phyloP scores from a whole-genome alignment of 495 filamentous ascomycete species.

The Filosporella fistucella region DNA sequence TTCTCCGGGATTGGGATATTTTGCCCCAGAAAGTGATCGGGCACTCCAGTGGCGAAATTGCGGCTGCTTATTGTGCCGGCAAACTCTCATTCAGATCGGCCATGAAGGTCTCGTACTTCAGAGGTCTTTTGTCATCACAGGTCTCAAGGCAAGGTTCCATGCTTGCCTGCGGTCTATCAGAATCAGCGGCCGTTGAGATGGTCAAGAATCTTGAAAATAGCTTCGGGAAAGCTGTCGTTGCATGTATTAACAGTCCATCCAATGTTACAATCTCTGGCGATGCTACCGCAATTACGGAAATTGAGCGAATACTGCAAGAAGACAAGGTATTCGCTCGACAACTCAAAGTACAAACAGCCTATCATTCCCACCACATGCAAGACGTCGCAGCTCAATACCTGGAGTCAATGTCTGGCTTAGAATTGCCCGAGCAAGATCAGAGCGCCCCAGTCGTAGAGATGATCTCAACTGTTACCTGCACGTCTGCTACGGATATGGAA shows the following conservation, averaged over 20 bases:
- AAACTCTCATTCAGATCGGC: slow-evolving; percentile 42
- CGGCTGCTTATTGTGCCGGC: slow-evolving; percentile 45
- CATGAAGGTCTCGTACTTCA: slow-evolving; percentile 48
- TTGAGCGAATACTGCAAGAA: slow-evolving; percentile 34
- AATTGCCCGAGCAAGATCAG: slow-evolving; percentile 25
- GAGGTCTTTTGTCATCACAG: slow-evolving; percentile 16
- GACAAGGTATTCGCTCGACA: slow-evolving; percentile 11
- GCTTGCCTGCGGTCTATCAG: slow-evolving; percentile 46
- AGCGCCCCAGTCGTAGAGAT: slow-evolving; percentile 19
- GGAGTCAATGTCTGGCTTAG: not conserved
- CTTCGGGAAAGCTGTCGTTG: slow-evolving; percentile 23
- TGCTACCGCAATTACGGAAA: slow-evolving; percentile 30
- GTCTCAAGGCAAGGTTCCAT: slow-evolving; percentile 32
- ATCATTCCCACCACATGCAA: slow-evolving; percentile 60
- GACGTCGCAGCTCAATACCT: slow-evolving; percentile 33
- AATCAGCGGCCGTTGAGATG: slow-evolving; percentile 27
- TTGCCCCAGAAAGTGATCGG: slow-evolving; percentile 46
- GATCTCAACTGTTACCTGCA: slow-evolving; percentile 36
- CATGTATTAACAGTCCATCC: slow-evolving; percentile 53
- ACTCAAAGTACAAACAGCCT: slow-evolving; percentile 35
- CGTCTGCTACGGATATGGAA: slow-evolving; percentile 20
- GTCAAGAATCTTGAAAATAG: slow-evolving; percentile 25
- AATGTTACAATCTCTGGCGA: slow-evolving; percentile 58
- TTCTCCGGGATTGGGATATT: slow-evolving; percentile 49
- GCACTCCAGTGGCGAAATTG: slow-evolving; percentile 64